Conservation (phyloP, 2,329 filamentous ascomycete species). For the Phaeophleospora eucalypticola region DNA sequence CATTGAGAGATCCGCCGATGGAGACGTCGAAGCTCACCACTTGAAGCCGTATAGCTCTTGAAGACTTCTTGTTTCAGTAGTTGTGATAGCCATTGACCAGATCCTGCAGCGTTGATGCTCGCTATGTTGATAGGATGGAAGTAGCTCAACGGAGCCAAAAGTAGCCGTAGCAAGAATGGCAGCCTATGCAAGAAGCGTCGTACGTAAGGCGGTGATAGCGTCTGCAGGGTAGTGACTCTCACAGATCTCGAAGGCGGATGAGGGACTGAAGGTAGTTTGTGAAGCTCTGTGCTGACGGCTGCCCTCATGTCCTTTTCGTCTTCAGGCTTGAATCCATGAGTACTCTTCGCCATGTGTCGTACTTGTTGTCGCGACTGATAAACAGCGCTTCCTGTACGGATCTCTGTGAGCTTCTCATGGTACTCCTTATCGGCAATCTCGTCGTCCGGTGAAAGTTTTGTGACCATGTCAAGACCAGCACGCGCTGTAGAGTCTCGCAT, state of each 20-base stretch:
- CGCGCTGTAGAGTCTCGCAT: slow-evolving; percentile 36
- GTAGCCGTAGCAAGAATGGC: slow-evolving; percentile 47
- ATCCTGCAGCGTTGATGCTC: slow-evolving; percentile 49
- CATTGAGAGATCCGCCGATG: slow-evolving; percentile 47
- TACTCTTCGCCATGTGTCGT: slow-evolving; percentile 25
- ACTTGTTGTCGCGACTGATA: slow-evolving; percentile 34
- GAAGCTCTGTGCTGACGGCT: slow-evolving; percentile 48
- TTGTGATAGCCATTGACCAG: slow-evolving; percentile 48
- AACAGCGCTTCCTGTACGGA: slow-evolving; percentile 39
- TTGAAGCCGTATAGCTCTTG: slow-evolving; percentile 43
- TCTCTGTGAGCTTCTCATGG: slow-evolving; percentile 38
- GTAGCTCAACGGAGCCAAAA: slow-evolving; percentile 49
- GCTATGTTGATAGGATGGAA: slow-evolving; percentile 50
- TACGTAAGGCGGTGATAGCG: slow-evolving; percentile 39
- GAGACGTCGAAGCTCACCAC: slow-evolving; percentile 44
- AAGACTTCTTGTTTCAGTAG: slow-evolving; percentile 49
- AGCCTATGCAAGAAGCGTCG: slow-evolving; percentile 47
- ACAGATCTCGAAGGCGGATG: slow-evolving; percentile 49
- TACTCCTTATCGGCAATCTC: slow-evolving; percentile 43
- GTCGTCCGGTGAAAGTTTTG: slow-evolving; percentile 44
- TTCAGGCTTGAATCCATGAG: slow-evolving; percentile 35
- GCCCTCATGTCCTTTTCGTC: slow-evolving; percentile 46
- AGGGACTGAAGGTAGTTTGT: slow-evolving; percentile 46
- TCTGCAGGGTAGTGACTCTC: slow-evolving; percentile 47
- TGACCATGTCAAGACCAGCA: slow-evolving; percentile 39